Conservation (phyloP, 176 grass and related monocot species). For the Urochloa ruziziensis region DNA sequence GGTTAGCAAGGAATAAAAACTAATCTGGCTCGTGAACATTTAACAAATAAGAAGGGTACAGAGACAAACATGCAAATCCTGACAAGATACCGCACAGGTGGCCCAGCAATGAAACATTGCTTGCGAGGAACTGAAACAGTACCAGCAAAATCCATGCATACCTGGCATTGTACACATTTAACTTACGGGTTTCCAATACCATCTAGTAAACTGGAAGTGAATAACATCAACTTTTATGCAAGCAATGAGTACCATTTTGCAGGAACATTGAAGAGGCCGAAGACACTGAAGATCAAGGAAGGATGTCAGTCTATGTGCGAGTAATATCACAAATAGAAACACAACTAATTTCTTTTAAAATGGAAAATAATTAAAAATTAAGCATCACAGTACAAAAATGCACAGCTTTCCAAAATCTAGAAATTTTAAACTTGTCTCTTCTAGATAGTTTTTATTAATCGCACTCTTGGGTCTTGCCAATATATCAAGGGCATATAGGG, state of each 20-base stretch:
- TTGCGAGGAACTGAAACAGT: constrained; percentile 90
- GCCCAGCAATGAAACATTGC: constrained; percentile 86
- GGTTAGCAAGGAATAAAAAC: constrained; percentile 24
- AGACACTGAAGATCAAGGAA: constrained; percentile 68
- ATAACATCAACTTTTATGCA: constrained; percentile 8
- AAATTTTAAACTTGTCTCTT: background rate
- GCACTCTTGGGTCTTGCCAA: background rate
- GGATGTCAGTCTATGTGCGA: constrained; percentile 14
- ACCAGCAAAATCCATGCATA: constrained; percentile 95
- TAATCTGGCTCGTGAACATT: constrained; percentile 6
- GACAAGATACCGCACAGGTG: constrained; percentile 97
- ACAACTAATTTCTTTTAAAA: background rate
- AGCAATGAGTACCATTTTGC: constrained; percentile 70
- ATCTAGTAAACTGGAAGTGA: constrained; percentile 27
- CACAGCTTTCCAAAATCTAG: background rate
- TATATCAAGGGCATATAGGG: background rate
- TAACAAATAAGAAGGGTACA: constrained; percentile 32
- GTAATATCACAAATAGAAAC: constrained; percentile 19
- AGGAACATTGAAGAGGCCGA: constrained; percentile 97
- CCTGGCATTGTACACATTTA: constrained; percentile 46
- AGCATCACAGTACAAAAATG: background rate
- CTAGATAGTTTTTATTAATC: background rate
- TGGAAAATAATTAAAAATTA: background rate
- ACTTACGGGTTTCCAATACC: constrained; percentile 11
- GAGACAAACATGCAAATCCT: constrained; percentile 94